Base-by-base conservation (phyloP, 148 eudicot species). In the Camellia japonica region DNA sequence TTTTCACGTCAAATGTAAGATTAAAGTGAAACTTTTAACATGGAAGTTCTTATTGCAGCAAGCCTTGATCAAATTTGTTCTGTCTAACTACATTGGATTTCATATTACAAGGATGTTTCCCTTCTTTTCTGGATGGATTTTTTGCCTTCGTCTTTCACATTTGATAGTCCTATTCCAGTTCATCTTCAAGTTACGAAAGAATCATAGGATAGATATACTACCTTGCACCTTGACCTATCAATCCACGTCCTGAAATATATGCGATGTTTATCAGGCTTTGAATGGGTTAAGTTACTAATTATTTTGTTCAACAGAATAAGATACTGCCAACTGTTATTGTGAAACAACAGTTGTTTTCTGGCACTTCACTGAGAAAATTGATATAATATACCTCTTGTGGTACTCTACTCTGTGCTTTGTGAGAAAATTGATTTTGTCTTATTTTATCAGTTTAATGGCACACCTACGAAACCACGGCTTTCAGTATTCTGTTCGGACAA, bases 401-500 rank as follows among this genome's bases (percentile, higher is more conserved):
- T 52, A 12, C 19, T 47, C 59, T 18, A 14, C 15, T 44, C 41
- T 73, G 6, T 30, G 38, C 38, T 30, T 30, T 30, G 38, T 30
- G 38, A 30, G 38, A 30, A 30, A 1, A 30, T 30, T 30, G 38
- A 30, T 30, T 30, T 30, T 30, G 38, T 30, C 38, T 1, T 30
- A 30, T 30, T 63, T 77, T 19, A n/a, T 49, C 92, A 93, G 99
- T 96, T 88, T 68, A 86, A 91, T 74, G 99, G 99, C 49, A 87
- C 97, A 43, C 78, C 88, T 58, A 82, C 87, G 43, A 92, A 85
- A 81, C 99, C 98, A 3, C 89, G 99, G 83, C 94, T 96, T 74
- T 96, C 99, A 60, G 98, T 93, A 19, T 96, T 96, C 86, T 96
- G 98, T 71, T 96, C 99, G 3, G 90, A 87, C 0, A 87, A 84